Evolutionary conservation across 805 yeast species (phyloP), one percentile per base, ranked within the genome.

Genomic region (Sugiyamaella smithiae): DNA sequence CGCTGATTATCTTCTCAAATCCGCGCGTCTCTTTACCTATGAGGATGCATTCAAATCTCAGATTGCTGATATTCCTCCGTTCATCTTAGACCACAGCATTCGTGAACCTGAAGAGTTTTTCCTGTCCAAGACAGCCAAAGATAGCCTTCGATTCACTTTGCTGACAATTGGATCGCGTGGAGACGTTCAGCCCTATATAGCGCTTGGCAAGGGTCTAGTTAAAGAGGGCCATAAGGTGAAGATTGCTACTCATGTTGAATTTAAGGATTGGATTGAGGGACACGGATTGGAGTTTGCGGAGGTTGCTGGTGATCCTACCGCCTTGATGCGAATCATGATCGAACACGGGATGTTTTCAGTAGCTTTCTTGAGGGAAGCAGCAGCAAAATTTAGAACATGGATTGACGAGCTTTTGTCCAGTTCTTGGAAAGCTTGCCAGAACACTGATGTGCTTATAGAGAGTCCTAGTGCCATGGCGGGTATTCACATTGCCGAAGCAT

Each of bases 381-480:
- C 87, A 22, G 54, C 79, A 0, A 84, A 82, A 55, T 91, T 91
- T 66, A 72, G 85, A 51, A 80, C 80, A 3, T 91, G 98, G 97
- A 84, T 91, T 35, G 74, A 72, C 38, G 90, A 88, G 35, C 70
- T 91, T 14, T 70, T 91, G 40, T 60, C 61, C 1, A 72, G 90
- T 0, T 75, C 96, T 12, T 91, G 97, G 97, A 72, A 74, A 16
- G 96, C 96, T 0, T 88, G 97, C 63, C 87, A 85, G 63, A 74
- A 66, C 16, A 72, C 87, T 1, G 97, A 91, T 61, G 76, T 91
- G 16, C 71, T 91, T 52, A 87, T 91, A 49, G 98, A 91, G 63
- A 85, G 96, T n/a, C 98, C 98, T 0, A 85, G 95, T 1, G 91
- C 97, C 0, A 89, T 91, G 90, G 90, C 85, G 12, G 98, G 98